phyloP scores from a whole-genome alignment of 164 flowering plant species.

The Aristolochia fimbriata region DNA sequence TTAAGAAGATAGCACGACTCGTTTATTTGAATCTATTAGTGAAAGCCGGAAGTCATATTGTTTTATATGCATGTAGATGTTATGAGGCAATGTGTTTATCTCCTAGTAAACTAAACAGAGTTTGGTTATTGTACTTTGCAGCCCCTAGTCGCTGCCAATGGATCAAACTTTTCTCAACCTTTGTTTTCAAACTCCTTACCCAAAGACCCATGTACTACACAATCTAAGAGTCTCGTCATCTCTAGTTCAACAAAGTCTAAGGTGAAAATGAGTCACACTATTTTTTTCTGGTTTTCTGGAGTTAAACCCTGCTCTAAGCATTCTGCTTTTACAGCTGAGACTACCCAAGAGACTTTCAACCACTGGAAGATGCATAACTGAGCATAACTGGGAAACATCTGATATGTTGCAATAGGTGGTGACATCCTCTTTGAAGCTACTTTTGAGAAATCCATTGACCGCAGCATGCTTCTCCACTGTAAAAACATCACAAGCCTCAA shows the following conservation, averaged over 20 bases:
- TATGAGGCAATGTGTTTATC: neutral
- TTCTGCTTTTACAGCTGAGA: slow-evolving; percentile 39
- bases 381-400: no score
- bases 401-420: no score
- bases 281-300: neutral
- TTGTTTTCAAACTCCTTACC: slow-evolving; percentile 22
- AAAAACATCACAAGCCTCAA: no score
- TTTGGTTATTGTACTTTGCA: neutral
- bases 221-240: slow-evolving; percentile 27
- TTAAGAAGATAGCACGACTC: neutral
- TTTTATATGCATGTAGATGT: neutral
- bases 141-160: slow-evolving; percentile 6
- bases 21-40: neutral
- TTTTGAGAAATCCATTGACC: no score
- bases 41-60: neutral
- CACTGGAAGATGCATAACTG: slow-evolving; percentile 1
- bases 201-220: slow-evolving; percentile 29
- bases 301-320: neutral
- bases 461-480: no score
- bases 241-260: slow-evolving; percentile 68
- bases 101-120: neutral
- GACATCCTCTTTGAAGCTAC: no score
- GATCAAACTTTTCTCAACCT: slow-evolving; percentile 11
- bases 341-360: slow-evolving; percentile 31
- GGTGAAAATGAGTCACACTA: slow-evolving; percentile 22